phyloP scores from a whole-genome alignment of 2,329 filamentous ascomycete genomes.

The Penicillium sp. region DNA sequence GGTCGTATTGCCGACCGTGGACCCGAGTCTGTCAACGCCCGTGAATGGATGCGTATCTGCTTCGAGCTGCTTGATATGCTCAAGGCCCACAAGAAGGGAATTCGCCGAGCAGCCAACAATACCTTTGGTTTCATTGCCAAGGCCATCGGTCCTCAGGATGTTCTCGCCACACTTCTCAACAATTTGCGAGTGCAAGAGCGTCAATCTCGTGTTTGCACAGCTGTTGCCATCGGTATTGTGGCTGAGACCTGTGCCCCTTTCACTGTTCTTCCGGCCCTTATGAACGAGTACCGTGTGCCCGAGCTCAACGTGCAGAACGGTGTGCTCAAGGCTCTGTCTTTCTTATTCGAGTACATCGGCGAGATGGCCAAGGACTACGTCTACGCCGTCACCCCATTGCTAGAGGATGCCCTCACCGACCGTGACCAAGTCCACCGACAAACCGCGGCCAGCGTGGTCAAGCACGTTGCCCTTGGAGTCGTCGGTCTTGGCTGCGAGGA shows the following conservation, averaged over 20 bases:
- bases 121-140: slow-evolving; percentile 99
- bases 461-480: slow-evolving; percentile 96
- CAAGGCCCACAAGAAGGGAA: slow-evolving; percentile 99
- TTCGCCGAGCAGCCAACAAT: slow-evolving; percentile 96
- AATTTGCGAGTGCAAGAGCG: slow-evolving; percentile 96
- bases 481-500: slow-evolving; percentile 97
- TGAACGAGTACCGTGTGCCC: slow-evolving; percentile 99
- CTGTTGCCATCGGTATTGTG: slow-evolving; percentile 96
- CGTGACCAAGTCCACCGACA: slow-evolving; percentile 97
- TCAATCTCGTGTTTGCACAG: slow-evolving; percentile 97
- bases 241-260: slow-evolving; percentile 98
- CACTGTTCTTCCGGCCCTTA: slow-evolving; percentile 94
- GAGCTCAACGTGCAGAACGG: slow-evolving; percentile 99
- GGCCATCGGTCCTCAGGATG: slow-evolving; percentile 96
- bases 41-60: slow-evolving; percentile 99
- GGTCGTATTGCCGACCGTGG: slow-evolving; percentile 97
- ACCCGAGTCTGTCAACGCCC: slow-evolving; percentile 91
- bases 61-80: slow-evolving; percentile 99
- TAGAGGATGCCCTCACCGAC: slow-evolving; percentile 96
- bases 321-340: slow-evolving; percentile 93
- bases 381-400: slow-evolving; percentile 91
- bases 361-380: slow-evolving; percentile 99
- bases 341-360: slow-evolving; percentile 98
- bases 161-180: slow-evolving; percentile 91
- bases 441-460: slow-evolving; percentile 93